These are phyloP conservation scores for Pyrus communis DNA, from an alignment of 306 rosid genomes.

Conservation along the genomic window DNA sequence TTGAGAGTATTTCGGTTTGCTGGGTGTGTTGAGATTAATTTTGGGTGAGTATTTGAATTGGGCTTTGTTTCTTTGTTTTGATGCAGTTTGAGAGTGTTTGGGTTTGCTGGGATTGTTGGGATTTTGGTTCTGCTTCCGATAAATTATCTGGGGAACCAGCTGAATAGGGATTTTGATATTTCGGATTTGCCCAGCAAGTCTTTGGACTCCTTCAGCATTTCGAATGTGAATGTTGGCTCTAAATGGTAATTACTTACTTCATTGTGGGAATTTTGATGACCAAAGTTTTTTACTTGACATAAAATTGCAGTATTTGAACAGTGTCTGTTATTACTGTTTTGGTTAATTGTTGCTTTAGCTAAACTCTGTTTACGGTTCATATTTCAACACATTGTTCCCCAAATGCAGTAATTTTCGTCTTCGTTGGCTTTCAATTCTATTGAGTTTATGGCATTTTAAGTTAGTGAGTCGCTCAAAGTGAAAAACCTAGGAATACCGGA, in stretches of 20 bases:
- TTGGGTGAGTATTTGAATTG: background rate
- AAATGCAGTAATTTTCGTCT: background rate
- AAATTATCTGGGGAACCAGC: constrained; percentile 67
- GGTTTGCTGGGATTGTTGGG: constrained; percentile 60
- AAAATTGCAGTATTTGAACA: background rate
- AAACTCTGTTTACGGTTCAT: background rate
- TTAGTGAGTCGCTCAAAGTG: background rate
- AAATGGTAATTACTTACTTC: constrained; percentile 47
- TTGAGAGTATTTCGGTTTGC: constrained; percentile 54
- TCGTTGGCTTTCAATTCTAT: background rate
- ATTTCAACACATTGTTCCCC: background rate
- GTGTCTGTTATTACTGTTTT: background rate
- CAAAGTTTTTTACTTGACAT: background rate
- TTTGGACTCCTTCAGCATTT: constrained; percentile 73
- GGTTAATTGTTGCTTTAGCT: background rate
- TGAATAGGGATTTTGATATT: constrained; percentile 29
- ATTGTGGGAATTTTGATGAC: background rate
- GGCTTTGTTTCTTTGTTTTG: background rate
- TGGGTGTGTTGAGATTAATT: constrained; percentile 6
- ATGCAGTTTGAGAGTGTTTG: constrained; percentile 58
- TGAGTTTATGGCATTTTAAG: background rate
- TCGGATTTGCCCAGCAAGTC: constrained; percentile 56
- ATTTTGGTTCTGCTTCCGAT: constrained; percentile 60
- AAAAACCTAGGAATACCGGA: background rate
- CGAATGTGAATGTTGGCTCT: constrained; percentile 71